Evolutionary conservation across 768 basidiomycete genomes (phyloP).

Genomic region (Boletus rubropictus): DNA sequence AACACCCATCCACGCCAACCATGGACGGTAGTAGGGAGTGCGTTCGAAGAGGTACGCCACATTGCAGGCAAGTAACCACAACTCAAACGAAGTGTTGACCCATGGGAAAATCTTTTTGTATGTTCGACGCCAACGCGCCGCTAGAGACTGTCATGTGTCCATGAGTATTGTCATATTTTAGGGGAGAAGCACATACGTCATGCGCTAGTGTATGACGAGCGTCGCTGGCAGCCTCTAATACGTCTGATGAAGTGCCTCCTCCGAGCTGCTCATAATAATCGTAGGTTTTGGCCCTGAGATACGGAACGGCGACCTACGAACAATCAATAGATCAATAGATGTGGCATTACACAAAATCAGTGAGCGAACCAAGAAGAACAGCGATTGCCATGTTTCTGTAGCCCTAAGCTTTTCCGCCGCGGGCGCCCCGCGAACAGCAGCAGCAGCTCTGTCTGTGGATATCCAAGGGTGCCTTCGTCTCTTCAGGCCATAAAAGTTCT

Average conservation of each 20-base stretch:
- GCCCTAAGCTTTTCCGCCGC: constrained; percentile 58
- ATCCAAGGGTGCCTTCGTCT: constrained; percentile 67
- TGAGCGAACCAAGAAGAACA: constrained; percentile 71
- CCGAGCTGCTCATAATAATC: constrained; percentile 90
- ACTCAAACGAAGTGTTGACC: constrained; percentile 68
- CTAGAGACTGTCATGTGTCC: constrained; percentile 38
- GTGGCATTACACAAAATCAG: not conserved
- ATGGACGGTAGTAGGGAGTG: constrained; percentile 84
- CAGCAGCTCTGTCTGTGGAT: constrained; percentile 58
- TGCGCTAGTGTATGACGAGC: constrained; percentile 44
- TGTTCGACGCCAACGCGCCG: constrained; percentile 46
- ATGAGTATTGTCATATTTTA: constrained; percentile 3
- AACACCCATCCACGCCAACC: constrained; percentile 81
- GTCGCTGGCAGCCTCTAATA: constrained; percentile 50
- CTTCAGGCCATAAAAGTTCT: constrained; percentile 94
- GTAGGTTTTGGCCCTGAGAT: constrained; percentile 80
- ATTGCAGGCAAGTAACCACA: constrained; percentile 81
- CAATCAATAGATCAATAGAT: constrained; percentile 1
- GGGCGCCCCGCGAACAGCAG: constrained; percentile 62
- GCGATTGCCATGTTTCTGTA: constrained; percentile 67
- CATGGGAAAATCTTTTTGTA: constrained; percentile 83
- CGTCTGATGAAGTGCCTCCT: constrained; percentile 67
- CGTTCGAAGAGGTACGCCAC: constrained; percentile 85
- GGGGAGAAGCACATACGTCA: constrained; percentile 36
- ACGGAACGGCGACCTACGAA: constrained; percentile 73